These are phyloP conservation scores for Beauveria asiatica DNA, from an alignment of 2,329 filamentous ascomycete species.

Conservation along the genomic window DNA sequence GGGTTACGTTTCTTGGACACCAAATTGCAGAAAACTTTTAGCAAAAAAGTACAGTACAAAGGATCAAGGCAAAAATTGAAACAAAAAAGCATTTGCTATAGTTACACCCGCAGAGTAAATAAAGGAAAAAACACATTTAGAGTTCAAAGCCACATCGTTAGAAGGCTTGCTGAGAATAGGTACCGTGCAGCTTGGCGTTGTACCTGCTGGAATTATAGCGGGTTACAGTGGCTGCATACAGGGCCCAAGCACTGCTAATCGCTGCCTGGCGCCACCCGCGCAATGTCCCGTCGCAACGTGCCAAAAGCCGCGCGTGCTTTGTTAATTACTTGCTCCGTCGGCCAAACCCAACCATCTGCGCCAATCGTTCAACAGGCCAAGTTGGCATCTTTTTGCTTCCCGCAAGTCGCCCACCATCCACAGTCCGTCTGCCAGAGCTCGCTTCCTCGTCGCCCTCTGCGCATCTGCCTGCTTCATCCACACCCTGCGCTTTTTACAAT, in stretches of 20 bases:
- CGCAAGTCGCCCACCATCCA: not conserved
- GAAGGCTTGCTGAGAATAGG: too few relatives aligned
- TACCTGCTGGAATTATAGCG: not conserved
- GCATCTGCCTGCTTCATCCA: not conserved
- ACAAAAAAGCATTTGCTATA: too few relatives aligned
- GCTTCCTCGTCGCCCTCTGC: not conserved
- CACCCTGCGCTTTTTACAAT: not conserved
- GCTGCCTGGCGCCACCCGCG: not conserved
- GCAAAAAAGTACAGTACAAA: too few relatives aligned
- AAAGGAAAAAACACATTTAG: too few relatives aligned
- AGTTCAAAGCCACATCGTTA: too few relatives aligned
- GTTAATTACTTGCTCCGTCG: not conserved
- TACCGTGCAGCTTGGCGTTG: too few relatives aligned
- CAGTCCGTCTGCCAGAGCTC: not conserved
- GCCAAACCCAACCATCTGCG: not conserved
- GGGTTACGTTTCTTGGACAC: too few relatives aligned
- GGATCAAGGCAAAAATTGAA: too few relatives aligned
- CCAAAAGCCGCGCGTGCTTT: not conserved
- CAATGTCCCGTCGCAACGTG: not conserved
- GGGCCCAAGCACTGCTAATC: too few relatives aligned
- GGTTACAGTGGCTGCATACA: not conserved
- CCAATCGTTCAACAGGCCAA: not conserved
- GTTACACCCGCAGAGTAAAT: too few relatives aligned
- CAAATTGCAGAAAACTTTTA: too few relatives aligned
- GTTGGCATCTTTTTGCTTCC: slow-evolving; percentile 1